Evolutionary conservation across 2,329 filamentous ascomycete species (phyloP).

Genomic region (Colletotrichum shisoi): DNA sequence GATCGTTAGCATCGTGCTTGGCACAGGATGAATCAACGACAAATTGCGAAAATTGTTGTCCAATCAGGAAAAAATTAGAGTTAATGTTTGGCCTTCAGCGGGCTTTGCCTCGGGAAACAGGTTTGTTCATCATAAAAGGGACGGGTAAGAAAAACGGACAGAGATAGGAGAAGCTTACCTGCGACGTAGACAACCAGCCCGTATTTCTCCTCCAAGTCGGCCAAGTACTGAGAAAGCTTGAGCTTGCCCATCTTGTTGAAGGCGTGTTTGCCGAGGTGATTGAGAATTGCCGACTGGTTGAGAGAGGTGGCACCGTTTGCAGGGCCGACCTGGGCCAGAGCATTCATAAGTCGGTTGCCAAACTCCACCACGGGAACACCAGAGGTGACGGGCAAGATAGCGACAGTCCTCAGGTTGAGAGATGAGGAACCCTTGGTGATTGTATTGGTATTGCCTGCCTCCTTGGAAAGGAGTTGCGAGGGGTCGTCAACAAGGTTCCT

Average conservation of each 20-base stretch:
- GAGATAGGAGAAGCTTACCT: constrained; percentile 56
- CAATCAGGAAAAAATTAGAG: constrained; percentile 75
- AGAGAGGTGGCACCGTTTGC: constrained; percentile 89
- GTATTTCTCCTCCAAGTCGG: constrained; percentile 96
- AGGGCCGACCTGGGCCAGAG: constrained; percentile 86
- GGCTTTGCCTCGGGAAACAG: constrained; percentile 59
- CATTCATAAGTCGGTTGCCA: constrained; percentile 85
- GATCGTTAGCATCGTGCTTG: constrained; percentile 44
- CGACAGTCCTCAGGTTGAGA: constrained; percentile 90
- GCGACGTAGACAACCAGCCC: constrained; percentile 94
- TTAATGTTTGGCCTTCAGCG: constrained; percentile 64
- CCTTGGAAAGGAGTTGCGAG: constrained; percentile 69
- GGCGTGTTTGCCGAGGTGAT: constrained; percentile 92
- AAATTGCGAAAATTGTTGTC: constrained; percentile 26
- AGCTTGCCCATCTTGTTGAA: constrained; percentile 98
- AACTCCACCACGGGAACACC: constrained; percentile 97
- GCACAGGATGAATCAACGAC: constrained; percentile 2
- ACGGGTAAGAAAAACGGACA: constrained; percentile 2
- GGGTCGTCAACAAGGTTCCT: constrained; percentile 85
- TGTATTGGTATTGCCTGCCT: constrained; percentile 65
- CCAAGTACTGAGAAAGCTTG: constrained; percentile 93
- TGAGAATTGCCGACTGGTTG: constrained; percentile 91
- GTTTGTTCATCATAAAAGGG: constrained; percentile 60
- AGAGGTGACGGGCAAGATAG: constrained; percentile 86
- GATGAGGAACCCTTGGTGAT: constrained; percentile 80